Conservation (phyloP, 305 asterid genomes). For the Caryopteris hybrid region DNA sequence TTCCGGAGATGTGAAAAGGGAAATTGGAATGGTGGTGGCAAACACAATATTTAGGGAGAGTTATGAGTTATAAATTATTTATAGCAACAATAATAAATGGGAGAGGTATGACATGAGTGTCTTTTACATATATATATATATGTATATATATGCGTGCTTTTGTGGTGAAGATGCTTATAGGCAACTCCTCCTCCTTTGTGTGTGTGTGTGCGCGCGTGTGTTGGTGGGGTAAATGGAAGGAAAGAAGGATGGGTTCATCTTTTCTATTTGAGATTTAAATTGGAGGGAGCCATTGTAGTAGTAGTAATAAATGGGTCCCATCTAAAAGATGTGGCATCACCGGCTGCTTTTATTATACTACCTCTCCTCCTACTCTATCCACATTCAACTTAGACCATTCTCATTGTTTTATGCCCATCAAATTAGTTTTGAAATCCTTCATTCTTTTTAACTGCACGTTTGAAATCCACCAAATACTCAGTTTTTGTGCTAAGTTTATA, state of each 20-base stretch:
- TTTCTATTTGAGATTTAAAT: background rate
- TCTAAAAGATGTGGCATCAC: constrained; percentile 7
- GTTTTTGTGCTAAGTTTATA: no score
- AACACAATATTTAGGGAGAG: constrained; percentile 23
- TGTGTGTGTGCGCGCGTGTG: constrained; percentile 11
- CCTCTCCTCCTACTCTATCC: background rate
- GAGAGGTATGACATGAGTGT: constrained; percentile 19
- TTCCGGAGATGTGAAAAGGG: constrained; percentile 21
- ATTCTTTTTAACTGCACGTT: no score
- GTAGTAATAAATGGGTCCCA: constrained; percentile 7
- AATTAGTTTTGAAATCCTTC: no score
- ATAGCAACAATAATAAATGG: constrained; percentile 24
- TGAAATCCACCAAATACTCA: no score
- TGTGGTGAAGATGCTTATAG: constrained; percentile 20
- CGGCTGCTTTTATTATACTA: constrained; percentile 3
- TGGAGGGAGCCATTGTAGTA: background rate
- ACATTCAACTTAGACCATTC: no score
- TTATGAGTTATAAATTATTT: constrained; percentile 17
- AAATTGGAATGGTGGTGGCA: constrained; percentile 37
- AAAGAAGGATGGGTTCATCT: background rate
- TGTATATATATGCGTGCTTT: background rate
- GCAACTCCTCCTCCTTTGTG: constrained; percentile 25
- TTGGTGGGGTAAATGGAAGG: background rate
- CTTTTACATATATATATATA: background rate
- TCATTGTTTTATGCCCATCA: no score